These are phyloP conservation scores for Clavispora phyllophila DNA, from an alignment of 805 yeast species.

Conservation along the genomic window DNA sequence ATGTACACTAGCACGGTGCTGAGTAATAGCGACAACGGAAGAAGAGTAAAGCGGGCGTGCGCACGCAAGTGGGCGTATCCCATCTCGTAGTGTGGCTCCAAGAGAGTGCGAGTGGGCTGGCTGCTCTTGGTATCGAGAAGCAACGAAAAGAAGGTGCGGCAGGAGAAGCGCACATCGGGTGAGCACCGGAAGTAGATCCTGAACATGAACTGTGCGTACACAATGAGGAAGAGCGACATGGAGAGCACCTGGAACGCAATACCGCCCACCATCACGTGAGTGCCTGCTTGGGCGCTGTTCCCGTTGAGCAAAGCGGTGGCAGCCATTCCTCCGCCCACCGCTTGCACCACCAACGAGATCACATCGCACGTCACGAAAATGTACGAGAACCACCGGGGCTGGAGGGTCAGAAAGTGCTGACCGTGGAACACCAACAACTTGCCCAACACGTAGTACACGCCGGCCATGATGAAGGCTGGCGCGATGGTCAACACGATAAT, in stretches of 20 bases:
- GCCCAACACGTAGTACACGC: slow-evolving; percentile 10
- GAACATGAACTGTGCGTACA: neutral
- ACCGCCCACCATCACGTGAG: slow-evolving; percentile 2
- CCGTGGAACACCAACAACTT: slow-evolving; percentile 8
- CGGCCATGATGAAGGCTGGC: slow-evolving; percentile 13
- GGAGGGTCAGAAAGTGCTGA: slow-evolving; percentile 2
- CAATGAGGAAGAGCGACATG: slow-evolving; percentile 1
- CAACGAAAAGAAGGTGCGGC: slow-evolving; percentile 4
- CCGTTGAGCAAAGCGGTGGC: slow-evolving; percentile 21
- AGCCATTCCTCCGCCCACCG: slow-evolving; percentile 72
- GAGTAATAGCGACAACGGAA: slow-evolving; percentile 5
- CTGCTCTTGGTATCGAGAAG: slow-evolving; percentile 4
- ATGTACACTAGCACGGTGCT: slow-evolving; percentile 4
- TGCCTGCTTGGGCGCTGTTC: neutral
- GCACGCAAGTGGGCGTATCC: slow-evolving; percentile 3
- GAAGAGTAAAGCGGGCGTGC: slow-evolving; percentile 2
- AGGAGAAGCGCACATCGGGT: slow-evolving; percentile 1
- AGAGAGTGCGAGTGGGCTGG: neutral
- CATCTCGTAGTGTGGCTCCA: slow-evolving; percentile 8
- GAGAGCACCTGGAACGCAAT: slow-evolving; percentile 3
- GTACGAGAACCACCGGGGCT: slow-evolving; percentile 13
- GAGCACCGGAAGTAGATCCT: slow-evolving; percentile 1
- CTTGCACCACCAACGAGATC: slow-evolving; percentile 51
- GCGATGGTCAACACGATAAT: slow-evolving; percentile 8
- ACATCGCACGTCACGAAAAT: slow-evolving; percentile 11